These are phyloP conservation scores for Falciphora oryzae DNA, from an alignment of 2,329 filamentous ascomycete genomes.

Conservation along the genomic window DNA sequence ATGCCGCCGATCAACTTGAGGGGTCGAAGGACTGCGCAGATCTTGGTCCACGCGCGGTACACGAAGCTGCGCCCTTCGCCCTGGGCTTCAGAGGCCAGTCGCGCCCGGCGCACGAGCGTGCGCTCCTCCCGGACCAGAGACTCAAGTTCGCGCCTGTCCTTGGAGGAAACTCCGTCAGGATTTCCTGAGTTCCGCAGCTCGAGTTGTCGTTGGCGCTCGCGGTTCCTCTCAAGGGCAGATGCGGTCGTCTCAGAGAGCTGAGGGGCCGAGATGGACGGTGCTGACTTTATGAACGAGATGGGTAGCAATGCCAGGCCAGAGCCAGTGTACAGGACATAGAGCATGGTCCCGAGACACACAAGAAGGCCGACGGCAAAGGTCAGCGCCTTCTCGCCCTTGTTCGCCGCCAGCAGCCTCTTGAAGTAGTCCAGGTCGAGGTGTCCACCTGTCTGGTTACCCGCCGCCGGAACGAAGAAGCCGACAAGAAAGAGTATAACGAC, in stretches of 20 bases:
- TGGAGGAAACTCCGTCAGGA: conserved; percentile 67
- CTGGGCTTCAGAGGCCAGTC: conserved; percentile 75
- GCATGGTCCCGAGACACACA: conserved; percentile 75
- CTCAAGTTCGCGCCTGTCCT: conserved; percentile 86
- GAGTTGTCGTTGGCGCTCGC: conserved; percentile 86
- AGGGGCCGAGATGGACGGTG: conserved; percentile 78
- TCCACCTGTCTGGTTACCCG: conserved; percentile 50
- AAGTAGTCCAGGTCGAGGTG: conserved; percentile 87
- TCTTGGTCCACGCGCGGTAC: conserved; percentile 70
- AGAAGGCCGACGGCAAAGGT: conserved; percentile 88
- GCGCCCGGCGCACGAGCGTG: conserved; percentile 82
- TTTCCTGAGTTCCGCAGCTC: conserved; percentile 78
- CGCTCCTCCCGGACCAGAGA: conserved; percentile 83
- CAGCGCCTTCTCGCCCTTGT: conserved; percentile 86
- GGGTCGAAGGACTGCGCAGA: conserved; percentile 77
- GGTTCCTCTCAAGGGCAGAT: conserved; percentile 77
- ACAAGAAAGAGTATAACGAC: conserved; percentile 80
- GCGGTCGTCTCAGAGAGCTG: conserved; percentile 71
- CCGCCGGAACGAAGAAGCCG: conserved; percentile 87
- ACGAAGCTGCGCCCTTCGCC: conserved; percentile 72
- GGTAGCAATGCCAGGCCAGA: conserved; percentile 84
- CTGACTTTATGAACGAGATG: conserved; percentile 85
- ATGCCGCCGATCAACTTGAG: conserved; percentile 84
- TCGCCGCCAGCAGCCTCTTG: conserved; percentile 74
- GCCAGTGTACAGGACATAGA: conserved; percentile 86